Conservation (phyloP, 495 filamentous ascomycete genomes). For the Delitschia confertaspora region DNA sequence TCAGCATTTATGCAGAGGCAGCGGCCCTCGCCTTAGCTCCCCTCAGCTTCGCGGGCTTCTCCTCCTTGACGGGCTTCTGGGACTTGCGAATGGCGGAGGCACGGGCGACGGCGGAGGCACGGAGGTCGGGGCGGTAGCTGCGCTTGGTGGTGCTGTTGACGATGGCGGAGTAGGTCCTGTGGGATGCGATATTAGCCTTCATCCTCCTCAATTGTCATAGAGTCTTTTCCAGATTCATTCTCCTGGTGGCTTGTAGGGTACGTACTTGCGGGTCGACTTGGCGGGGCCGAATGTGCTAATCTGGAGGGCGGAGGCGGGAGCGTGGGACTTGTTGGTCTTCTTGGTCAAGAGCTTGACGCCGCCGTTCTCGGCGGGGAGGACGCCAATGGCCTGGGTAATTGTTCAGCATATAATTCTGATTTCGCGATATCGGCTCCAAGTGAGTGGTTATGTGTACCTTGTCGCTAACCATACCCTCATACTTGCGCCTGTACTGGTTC, state of each 20-base stretch:
- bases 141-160: slow-evolving; percentile 70
- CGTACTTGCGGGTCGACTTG: slow-evolving; percentile 71
- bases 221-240: background rate
- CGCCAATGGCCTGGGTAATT: slow-evolving; percentile 72
- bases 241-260: slow-evolving; percentile 19
- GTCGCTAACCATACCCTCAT: slow-evolving; percentile 83
- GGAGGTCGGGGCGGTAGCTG: slow-evolving; percentile 69
- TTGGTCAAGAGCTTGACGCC: slow-evolving; percentile 72
- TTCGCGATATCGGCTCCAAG: background rate
- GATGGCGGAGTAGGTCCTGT: slow-evolving; percentile 79
- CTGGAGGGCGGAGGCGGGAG: slow-evolving; percentile 57
- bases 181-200: slow-evolving; percentile 2
- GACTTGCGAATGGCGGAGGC: slow-evolving; percentile 76
- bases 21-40: slow-evolving; percentile 76
- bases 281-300: slow-evolving; percentile 58
- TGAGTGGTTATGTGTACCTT: slow-evolving; percentile 56
- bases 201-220: background rate
- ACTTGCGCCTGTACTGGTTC: slow-evolving; percentile 88
- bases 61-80: slow-evolving; percentile 67
- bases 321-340: slow-evolving; percentile 59
- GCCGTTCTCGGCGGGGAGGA: slow-evolving; percentile 57
- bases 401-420: background rate
- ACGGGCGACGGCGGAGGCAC: slow-evolving; percentile 75
- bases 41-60: slow-evolving; percentile 60
- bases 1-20: slow-evolving; percentile 45